A percentile compares a stretch with the other conserved stretches of the same genome.
phyloP scores from a whole-genome alignment of 345 rosid genomes.

The Dipteronia sinensis region DNA sequence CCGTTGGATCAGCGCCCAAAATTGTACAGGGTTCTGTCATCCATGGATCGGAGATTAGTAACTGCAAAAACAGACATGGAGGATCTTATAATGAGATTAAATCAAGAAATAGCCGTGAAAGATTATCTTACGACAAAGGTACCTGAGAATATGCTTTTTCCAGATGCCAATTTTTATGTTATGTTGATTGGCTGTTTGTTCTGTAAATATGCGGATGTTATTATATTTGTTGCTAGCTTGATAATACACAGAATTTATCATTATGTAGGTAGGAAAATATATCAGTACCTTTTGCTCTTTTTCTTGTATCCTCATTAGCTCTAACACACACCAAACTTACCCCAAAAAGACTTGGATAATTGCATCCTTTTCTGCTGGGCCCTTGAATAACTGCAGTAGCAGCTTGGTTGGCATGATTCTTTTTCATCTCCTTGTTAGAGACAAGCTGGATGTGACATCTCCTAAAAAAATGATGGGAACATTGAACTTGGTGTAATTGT shows the following conservation, averaged over 20 bases:
- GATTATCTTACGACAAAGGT: conserved; percentile 91
- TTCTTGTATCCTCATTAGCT: not conserved
- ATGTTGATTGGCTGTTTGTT: conserved; percentile 5
- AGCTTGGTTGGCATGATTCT: not conserved
- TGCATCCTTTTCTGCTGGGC: not conserved
- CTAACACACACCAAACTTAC: not conserved
- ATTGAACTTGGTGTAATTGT: not conserved
- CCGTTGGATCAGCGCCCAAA: conserved; percentile 83
- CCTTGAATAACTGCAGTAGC: not conserved
- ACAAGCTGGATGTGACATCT: not conserved
- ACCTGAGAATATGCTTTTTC: conserved; percentile 24
- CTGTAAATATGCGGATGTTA: not conserved
- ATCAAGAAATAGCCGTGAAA: conserved; percentile 89
- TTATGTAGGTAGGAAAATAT: not conserved
- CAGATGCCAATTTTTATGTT: not conserved
- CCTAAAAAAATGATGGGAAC: not conserved
- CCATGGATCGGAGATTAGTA: conserved; percentile 76
- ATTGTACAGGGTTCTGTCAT: conserved; percentile 70
- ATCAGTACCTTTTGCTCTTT: not conserved
- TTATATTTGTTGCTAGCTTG: not conserved
- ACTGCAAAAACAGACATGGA: conserved; percentile 96
- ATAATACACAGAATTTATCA: not conserved
- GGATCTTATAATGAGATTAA: conserved; percentile 86
- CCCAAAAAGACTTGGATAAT: not conserved
- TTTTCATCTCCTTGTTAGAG: conserved; percentile 3